phyloP scores from a whole-genome alignment of 305 asterid species.

The Vinca major region DNA sequence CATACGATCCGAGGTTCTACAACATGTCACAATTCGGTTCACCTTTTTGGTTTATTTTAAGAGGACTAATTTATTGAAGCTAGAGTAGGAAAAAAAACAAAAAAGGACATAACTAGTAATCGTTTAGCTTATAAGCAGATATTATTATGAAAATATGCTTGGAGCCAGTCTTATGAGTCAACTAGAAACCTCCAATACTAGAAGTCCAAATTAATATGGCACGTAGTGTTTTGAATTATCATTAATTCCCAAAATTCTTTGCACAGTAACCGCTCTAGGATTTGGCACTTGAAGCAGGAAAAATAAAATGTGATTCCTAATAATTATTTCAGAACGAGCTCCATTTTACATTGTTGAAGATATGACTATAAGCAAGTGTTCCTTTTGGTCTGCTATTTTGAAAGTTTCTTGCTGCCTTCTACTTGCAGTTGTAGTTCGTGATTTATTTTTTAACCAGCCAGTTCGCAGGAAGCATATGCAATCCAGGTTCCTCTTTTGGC shows the following conservation, averaged over 20 bases:
- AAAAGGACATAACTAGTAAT: not conserved
- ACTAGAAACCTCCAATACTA: not conserved
- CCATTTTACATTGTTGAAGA: not conserved
- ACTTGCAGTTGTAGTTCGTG: constrained; percentile 64
- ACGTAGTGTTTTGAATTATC: not conserved
- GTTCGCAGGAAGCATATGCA: constrained; percentile 82
- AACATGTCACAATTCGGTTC: constrained; percentile 1
- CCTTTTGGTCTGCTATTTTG: not conserved
- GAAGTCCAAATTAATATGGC: not conserved
- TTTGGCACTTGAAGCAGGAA: not conserved
- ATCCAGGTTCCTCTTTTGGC: constrained; percentile 48
- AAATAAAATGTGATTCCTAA: not conserved
- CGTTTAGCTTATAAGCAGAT: not conserved
- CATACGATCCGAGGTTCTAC: not conserved
- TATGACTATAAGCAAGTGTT: not conserved
- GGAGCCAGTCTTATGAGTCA: not conserved
- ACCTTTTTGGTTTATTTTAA: not conserved
- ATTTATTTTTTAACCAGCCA: constrained; percentile 86
- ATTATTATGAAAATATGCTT: not conserved
- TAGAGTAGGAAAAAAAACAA: not conserved
- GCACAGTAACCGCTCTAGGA: not conserved
- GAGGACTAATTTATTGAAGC: not conserved
- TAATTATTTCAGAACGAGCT: not conserved
- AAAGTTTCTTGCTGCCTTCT: constrained; percentile 7
- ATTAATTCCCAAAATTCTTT: not conserved